Base-by-base conservation (phyloP, 2,329 filamentous ascomycete species). In the Nothopassalora personata region DNA sequence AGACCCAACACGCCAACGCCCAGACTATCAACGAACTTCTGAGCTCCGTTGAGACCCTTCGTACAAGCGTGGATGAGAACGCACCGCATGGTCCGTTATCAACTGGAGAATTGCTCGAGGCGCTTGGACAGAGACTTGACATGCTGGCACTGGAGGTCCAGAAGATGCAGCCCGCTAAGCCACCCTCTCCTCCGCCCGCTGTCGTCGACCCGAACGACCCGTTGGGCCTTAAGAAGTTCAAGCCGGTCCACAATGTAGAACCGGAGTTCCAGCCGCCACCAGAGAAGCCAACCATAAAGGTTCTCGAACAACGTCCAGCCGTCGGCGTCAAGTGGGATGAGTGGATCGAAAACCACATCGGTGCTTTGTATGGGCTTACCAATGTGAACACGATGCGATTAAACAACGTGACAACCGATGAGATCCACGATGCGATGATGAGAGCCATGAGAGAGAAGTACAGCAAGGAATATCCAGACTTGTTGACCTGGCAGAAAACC, bases 331-430 rank as follows among this genome's bases (percentile, higher is more conserved):
- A 15, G 11, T 51, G 49, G 49, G 23, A 51, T 10, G 10, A 31
- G 28, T 31, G 30, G 30, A 30, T 54, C 8, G 45, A 53, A n/a
- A 18, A 23, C 8, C 10, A 19, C 9, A 46, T 58, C 43, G n/a
- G 13, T 2, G 31, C 23, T 13, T 43, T 58, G 13, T 13, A 45
- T 3, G 10, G 18, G 6, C 15, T 23, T 27, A 45, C 31, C 18
- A 15, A 30, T 11, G 1, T 19, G 23, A 11, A 48, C 33, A 33
- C 46, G 43, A 45, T 53, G 43, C 48, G 52, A 34, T 13, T 55
- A 15, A 31, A 53, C 34, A 58, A 61, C 49, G 9, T 53, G n/a
- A 56, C 52, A n/a, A 58, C 59, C 30, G 59, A 61, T 9, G n/a
- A 49, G 4, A 45, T 55, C 10, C 30, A 53, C 13, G 33, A 54